phyloP scores from a whole-genome alignment of 371 early-diverging fungal genomes.

The Sporodiniella umbellata region DNA sequence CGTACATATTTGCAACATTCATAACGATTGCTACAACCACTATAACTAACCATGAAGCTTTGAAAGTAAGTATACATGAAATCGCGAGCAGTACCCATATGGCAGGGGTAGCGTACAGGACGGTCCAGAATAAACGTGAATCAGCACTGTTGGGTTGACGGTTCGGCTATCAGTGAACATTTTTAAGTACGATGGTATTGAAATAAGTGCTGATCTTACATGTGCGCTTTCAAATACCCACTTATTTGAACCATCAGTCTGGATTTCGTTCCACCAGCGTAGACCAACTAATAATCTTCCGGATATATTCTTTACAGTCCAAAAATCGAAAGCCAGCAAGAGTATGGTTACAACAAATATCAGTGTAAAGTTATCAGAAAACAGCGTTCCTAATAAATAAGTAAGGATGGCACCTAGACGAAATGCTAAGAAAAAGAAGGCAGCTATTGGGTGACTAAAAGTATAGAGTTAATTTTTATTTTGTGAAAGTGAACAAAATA shows the following conservation, averaged over 20 bases:
- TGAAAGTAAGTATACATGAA: constrained; percentile 69
- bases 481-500: no score
- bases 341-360: constrained; percentile 89
- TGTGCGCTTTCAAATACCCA: constrained; percentile 95
- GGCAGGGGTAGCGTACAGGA: constrained; percentile 82
- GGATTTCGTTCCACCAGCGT: constrained; percentile 98
- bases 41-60: constrained; percentile 79
- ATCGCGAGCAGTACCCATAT: constrained; percentile 86
- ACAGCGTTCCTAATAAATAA: constrained; percentile 77
- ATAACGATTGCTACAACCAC: constrained; percentile 81
- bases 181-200: neutral
- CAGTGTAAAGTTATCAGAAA: constrained; percentile 84
- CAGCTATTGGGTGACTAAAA: constrained; percentile 84
- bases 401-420: constrained; percentile 74
- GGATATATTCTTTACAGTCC: constrained; percentile 98
- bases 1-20: constrained; percentile 87
- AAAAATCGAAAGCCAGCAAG: constrained; percentile 93
- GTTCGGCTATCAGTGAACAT: constrained; percentile 43
- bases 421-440: constrained; percentile 89
- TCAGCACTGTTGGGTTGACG: constrained; percentile 80
- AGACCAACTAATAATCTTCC: constrained; percentile 94
- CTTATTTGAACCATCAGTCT: constrained; percentile 85
- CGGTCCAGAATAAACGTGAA: constrained; percentile 88
- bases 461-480: no score
- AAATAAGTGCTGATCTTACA: constrained; percentile 44